Evolutionary conservation across 2,329 filamentous ascomycete species (phyloP), one percentile per base, ranked within the genome.

Genomic region (Drechslerella coelobrocha): DNA sequence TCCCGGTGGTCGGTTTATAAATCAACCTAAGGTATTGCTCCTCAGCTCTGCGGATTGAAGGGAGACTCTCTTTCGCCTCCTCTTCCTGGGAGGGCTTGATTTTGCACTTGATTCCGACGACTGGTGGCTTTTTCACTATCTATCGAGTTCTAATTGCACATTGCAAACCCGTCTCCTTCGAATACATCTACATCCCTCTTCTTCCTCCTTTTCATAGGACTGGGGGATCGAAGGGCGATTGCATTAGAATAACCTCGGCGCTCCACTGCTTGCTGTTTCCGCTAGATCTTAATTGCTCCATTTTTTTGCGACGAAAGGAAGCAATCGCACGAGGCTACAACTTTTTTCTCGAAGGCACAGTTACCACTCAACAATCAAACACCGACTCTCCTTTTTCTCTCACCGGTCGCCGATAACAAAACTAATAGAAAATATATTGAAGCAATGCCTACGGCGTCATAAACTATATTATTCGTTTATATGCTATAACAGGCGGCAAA

Each of bases 1-100:
- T 31, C 41, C 41, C 41, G 41, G 41, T 45, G 41, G 41, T 45
- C 41, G 41, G 41, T 45, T 45, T 23, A 45, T 45, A 45, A 19
- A 45, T 45, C 41, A 45, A 45, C 41, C 41, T 45, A 17, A 19
- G 19, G 41, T 21, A 45, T 45, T 45, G n/a, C 41, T 45, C 41
- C 41, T 45, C 19, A 14, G 17, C 41, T 45, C 41, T 45, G 41
- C 41, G 41, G 41, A 45, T 45, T 19, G 17, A 21, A 21, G 41
- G 17, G 19, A 23, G 14, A 19, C 5, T 21, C 21, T 45, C 29
- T 2, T 23, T 45, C 41, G 41, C 41, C 41, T 45, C 41, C 41
- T 45, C 41, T 21, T 45, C 29, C 29, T 31, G 12, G 29, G n/a
- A n/a, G 12, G 34, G 34, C 17, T 39, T 3, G 17, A 10, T 39